Evolutionary conservation across 1,284 basidiomycete genomes (phyloP).

Genomic region (Schizopora paradoxa): DNA sequence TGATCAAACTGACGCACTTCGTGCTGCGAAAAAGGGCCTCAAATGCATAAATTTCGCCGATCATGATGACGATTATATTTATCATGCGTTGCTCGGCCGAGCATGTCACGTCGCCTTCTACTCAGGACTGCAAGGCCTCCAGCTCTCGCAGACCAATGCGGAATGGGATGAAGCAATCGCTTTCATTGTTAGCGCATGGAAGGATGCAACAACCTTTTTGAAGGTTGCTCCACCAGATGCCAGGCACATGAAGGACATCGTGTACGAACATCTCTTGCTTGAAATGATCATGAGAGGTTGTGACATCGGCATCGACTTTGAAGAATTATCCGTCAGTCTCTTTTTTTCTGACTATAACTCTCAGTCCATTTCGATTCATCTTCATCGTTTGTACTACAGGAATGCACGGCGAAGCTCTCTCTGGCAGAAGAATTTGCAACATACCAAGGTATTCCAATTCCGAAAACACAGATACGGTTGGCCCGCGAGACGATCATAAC

Average conservation of each 20-base stretch:
- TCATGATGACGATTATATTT: constrained; percentile 48
- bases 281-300: too few relatives aligned
- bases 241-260: constrained; percentile 36
- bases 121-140: constrained; percentile 43
- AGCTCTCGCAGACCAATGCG: constrained; percentile 34
- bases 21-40: constrained; percentile 47
- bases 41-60: constrained; percentile 43
- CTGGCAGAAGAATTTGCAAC: constrained; percentile 44
- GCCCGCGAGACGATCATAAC: constrained; percentile 43
- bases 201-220: constrained; percentile 53
- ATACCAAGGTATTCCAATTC: constrained; percentile 34
- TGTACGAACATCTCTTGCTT: neutral
- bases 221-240: constrained; percentile 54
- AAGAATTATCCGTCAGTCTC: too few relatives aligned
- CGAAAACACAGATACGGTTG: constrained; percentile 44
- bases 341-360: too few relatives aligned
- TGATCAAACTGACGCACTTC: constrained; percentile 29
- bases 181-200: constrained; percentile 47
- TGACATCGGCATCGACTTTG: too few relatives aligned
- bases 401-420: constrained; percentile 37
- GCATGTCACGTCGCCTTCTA: constrained; percentile 53
- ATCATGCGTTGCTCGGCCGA: constrained; percentile 48
- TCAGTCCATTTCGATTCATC: too few relatives aligned
- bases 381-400: too few relatives aligned
- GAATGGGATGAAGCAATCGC: constrained; percentile 55